Evolutionary conservation across 73 alveolate genomes (phyloP), one percentile per base, ranked within the genome.

Genomic region (Effrenium voratum): DNA sequence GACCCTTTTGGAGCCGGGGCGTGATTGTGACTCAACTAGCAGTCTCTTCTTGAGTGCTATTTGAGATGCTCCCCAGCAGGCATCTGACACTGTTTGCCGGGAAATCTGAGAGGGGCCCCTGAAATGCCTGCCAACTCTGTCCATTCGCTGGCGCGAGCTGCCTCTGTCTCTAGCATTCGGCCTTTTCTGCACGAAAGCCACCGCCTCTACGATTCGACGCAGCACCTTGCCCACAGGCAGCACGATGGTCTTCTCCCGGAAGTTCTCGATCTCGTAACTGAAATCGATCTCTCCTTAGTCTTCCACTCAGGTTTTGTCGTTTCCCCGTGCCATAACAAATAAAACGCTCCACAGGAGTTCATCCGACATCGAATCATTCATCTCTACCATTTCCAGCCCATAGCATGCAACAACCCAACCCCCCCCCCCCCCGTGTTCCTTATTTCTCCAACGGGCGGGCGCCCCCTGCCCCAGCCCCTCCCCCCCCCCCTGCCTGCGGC

Each of bases 151-250:
- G n/a, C n/a, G n/a, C n/a, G n/a, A n/a, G n/a, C n/a, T n/a, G n/a
- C n/a, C n/a, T n/a, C n/a, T n/a, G n/a, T 19, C 73, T 12, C 30
- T 28, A 59, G 34, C 22, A 15, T 55, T 19, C 68, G 15, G n/a
- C 38, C 66, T 72, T 70, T 34, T 36, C 26, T 32, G 82, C 34
- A 59, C 82, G 26, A 72, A 22, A 47, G 82, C 45, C 72, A 46
- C 73, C 40, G 73, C 92, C 30, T 81, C 72, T 32, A 32, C 73
- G 30, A 81, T 47, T 19, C 72, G 43, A 32, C 72, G 92, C 73
- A 36, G 5, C 38, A n/a, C 73, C 32, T 12, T 22, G 4, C 3
- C 43, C n/a, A 46, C 46, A n/a, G 92, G 73, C 24, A 81, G 46
- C 13, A 45, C 45, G 36, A 81, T 2, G 41, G 59, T 22, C 72